Evolutionary conservation across 1,139 yeast species (phyloP), one percentile per base, ranked within the genome.

Genomic region (Yamadazyma songkhlaensis): DNA sequence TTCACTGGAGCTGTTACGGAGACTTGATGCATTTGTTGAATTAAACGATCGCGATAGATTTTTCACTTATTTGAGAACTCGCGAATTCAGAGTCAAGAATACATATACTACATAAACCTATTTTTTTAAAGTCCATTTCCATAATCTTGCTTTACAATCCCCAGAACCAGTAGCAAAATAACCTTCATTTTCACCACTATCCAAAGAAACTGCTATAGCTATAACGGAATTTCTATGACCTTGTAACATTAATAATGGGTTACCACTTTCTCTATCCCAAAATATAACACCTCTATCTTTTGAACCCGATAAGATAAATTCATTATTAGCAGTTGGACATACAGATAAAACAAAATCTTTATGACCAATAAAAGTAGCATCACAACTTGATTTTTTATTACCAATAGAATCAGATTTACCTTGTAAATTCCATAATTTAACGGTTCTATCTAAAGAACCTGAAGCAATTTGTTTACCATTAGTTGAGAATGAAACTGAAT

Each of bases 91-190:
- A 12, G 27, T 12, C 27, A n/a, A 25, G 27, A n/a, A n/a, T 25
- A 25, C 14, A 27, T 27, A 27, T 27, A 27, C 29, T 27, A 27
- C 29, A 8, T 25, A 13, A 13, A 17, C 14, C 29, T 36, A 39
- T 26, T 41, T 39, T 37, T 46, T 48, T 31, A 37, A 43, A 11
- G 47, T 74, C 82, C 83, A 87, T 59, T 81, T 80, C 98, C 98
- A 92, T 56, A 92, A 85, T 66, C 97, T 79, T 30, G 97, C 97
- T 61, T 90, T 87, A 63, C 96, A 90, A 64, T 92, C 98, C 59
- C 98, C 98, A 62, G 90, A 80, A 44, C 98, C 98, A 12, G 97
- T 90, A 38, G 97, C 98, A 72, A 92, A 92, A 49, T 88, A 81
- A 29, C 77, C 76, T 51, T 86, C 89, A 38, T 77, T 71, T 41